Evolutionary conservation across 2,329 filamentous ascomycete species (phyloP).

Genomic region (Xylariomycetidae sp.): DNA sequence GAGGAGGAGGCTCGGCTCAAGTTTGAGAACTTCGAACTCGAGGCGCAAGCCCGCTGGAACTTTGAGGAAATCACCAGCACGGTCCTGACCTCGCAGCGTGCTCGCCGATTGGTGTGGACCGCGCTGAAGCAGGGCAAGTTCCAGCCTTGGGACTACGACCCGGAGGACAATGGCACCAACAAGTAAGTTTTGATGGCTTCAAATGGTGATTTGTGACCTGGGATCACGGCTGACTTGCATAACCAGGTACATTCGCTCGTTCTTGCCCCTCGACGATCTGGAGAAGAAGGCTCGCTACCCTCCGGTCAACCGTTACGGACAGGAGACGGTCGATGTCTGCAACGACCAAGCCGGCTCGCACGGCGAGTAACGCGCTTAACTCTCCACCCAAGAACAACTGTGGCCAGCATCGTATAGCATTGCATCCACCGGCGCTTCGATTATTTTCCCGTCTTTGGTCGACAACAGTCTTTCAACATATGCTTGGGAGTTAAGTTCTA

Average conservation of each 20-base stretch:
- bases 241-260: conserved; percentile 81
- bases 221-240: conserved; percentile 21
- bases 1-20: conserved; percentile 42
- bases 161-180: conserved; percentile 59
- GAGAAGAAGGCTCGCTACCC: conserved; percentile 73
- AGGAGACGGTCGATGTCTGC: conserved; percentile 37
- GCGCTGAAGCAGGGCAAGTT: conserved; percentile 71
- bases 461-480: no score
- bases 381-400: no score
- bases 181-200: conserved; percentile 42
- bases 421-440: no score
- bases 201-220: conserved; percentile 21
- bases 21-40: conserved; percentile 63
- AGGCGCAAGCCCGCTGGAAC: conserved; percentile 74
- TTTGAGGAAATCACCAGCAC: conserved; percentile 69
- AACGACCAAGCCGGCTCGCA: conserved; percentile 39
- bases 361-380: conserved; percentile 34
- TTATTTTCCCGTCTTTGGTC: no score
- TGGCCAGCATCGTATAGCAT: no score
- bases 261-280: conserved; percentile 73
- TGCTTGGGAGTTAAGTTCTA: no score
- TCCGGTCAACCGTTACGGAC: conserved; percentile 50
- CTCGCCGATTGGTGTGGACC: conserved; percentile 71
- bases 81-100: conserved; percentile 72
- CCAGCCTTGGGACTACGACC: conserved; percentile 82